Evolutionary conservation across 495 filamentous ascomycete genomes (phyloP).

Genomic region (Penicillium diatomitis): DNA sequence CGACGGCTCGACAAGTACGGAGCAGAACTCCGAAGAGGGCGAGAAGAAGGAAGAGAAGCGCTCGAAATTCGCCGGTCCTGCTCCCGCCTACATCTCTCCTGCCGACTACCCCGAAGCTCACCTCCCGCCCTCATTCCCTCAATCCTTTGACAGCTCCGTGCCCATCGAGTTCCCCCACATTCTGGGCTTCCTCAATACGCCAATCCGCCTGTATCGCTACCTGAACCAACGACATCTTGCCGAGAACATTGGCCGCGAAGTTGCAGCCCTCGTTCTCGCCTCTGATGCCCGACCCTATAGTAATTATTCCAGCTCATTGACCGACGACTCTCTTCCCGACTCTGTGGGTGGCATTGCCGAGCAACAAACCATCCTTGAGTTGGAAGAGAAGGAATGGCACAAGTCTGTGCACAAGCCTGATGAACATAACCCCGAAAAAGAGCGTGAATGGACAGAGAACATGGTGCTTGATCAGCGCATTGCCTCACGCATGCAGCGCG

Average conservation of each 20-base stretch:
- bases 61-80: constrained; percentile 38
- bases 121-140: constrained; percentile 53
- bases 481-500: constrained; percentile 69
- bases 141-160: constrained; percentile 53
- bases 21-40: constrained; percentile 25
- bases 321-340: constrained; percentile 24
- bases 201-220: constrained; percentile 78
- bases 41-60: constrained; percentile 43
- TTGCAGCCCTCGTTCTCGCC: constrained; percentile 74
- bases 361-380: constrained; percentile 57
- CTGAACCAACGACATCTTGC: constrained; percentile 78
- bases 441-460: constrained; percentile 67
- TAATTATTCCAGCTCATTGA: constrained; percentile 16
- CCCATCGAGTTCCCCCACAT: constrained; percentile 78
- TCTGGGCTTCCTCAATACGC: constrained; percentile 88
- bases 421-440: constrained; percentile 33
- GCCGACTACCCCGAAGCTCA: constrained; percentile 55
- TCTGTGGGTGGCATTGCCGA: constrained; percentile 38
- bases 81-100: constrained; percentile 56
- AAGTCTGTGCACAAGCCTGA: constrained; percentile 65
- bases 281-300: constrained; percentile 41
- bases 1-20: constrained; percentile 2
- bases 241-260: constrained; percentile 80
- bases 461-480: constrained; percentile 75
- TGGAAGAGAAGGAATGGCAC: constrained; percentile 83